These are phyloP conservation scores for Daldinia sp. DNA, from an alignment of 2,329 filamentous ascomycete species.

Conservation along the genomic window DNA sequence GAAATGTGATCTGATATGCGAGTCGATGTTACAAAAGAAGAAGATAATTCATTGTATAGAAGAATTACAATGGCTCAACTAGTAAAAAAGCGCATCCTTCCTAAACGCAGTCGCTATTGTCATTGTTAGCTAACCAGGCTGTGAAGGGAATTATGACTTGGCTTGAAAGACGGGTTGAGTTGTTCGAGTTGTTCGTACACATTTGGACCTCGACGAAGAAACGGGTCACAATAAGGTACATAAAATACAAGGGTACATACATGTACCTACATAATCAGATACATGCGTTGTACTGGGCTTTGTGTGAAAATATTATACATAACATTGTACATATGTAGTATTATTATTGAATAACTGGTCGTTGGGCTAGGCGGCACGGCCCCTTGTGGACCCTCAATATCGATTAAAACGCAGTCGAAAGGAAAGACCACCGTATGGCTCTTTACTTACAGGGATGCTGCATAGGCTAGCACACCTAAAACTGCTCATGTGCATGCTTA, in stretches of 20 bases:
- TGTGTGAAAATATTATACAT: not conserved
- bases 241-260: not conserved
- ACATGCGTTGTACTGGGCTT: not conserved
- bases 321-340: not conserved
- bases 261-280: not conserved
- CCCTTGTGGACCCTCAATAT: slow-evolving; percentile 30
- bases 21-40: slow-evolving; percentile 39
- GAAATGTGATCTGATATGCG: slow-evolving; percentile 36
- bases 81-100: slow-evolving; percentile 45
- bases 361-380: slow-evolving; percentile 28
- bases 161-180: slow-evolving; percentile 24
- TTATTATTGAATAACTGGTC: slow-evolving; percentile 11
- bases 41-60: slow-evolving; percentile 40
- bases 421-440: slow-evolving; percentile 18
- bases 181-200: slow-evolving; percentile 1
- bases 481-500: slow-evolving; percentile 23
- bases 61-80: slow-evolving; percentile 44
- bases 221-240: slow-evolving; percentile 1
- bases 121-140: slow-evolving; percentile 29
- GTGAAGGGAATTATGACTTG: slow-evolving; percentile 14
- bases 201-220: slow-evolving; percentile 11
- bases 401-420: slow-evolving; percentile 29
- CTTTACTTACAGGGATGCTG: slow-evolving; percentile 37
- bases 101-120: slow-evolving; percentile 16
- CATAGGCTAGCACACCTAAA: slow-evolving; percentile 37